Conservation (phyloP, 2,329 filamentous ascomycete genomes). For the Aspergillus felis region DNA sequence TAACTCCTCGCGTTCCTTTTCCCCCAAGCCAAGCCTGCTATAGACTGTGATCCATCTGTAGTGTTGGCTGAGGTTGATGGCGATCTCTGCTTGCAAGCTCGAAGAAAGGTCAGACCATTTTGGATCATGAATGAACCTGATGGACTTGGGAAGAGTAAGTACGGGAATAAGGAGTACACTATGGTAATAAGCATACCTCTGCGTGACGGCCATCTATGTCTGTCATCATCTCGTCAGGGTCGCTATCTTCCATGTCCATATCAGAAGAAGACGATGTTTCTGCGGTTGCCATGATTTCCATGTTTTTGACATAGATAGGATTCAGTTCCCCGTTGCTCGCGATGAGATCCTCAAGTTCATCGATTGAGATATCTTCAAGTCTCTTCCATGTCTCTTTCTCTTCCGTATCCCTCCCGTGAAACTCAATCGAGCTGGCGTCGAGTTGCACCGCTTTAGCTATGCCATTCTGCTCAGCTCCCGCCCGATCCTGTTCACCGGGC, state of each 20-base stretch:
- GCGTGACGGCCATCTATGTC: not conserved
- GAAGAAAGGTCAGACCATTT: constrained; percentile 32
- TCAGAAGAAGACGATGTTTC: not conserved
- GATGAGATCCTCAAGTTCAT: constrained; percentile 18
- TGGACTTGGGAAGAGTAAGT: constrained; percentile 1
- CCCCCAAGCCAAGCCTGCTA: constrained; percentile 22
- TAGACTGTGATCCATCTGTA: constrained; percentile 19
- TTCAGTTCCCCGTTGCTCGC: constrained; percentile 29
- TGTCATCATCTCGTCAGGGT: constrained; percentile 9
- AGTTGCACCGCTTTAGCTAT: not conserved
- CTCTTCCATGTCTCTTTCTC: not conserved
- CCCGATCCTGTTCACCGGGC: not conserved
- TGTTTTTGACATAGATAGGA: constrained; percentile 26
- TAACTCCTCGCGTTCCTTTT: constrained; percentile 19
- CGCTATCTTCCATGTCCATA: constrained; percentile 19
- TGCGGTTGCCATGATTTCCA: constrained; percentile 15
- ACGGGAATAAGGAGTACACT: not conserved
- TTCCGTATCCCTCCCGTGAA: not conserved
- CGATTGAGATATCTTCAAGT: constrained; percentile 9
- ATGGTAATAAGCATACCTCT: constrained; percentile 4
- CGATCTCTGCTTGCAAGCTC: constrained; percentile 34
- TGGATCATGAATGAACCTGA: constrained; percentile 11
- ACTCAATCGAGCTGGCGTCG: not conserved
- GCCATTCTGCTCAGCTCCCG: not conserved
- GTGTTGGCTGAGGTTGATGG: constrained; percentile 26